phyloP scores from a whole-genome alignment of 805 yeast genomes.

The Barnettozyma botsteinii region DNA sequence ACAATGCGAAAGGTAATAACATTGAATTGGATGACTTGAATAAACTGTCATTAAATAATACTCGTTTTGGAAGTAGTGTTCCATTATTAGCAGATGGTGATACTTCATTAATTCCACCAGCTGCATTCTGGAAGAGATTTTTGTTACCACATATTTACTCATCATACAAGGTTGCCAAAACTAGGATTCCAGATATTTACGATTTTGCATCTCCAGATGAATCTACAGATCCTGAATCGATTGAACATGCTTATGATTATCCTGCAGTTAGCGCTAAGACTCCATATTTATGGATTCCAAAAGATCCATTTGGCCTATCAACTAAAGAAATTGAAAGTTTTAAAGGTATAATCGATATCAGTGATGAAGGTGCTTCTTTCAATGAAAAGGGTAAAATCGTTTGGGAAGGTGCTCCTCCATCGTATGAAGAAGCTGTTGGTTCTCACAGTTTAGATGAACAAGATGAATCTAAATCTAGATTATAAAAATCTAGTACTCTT shows the following conservation, averaged over 20 bases:
- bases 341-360: constrained; percentile 48
- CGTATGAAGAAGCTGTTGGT: constrained; percentile 18
- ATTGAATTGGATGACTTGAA: constrained; percentile 24
- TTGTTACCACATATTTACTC: constrained; percentile 51
- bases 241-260: constrained; percentile 61
- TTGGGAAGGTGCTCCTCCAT: constrained; percentile 51
- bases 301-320: constrained; percentile 82
- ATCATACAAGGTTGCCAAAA: constrained; percentile 42
- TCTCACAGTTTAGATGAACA: not conserved
- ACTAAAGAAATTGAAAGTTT: constrained; percentile 50
- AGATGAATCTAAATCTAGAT: not conserved
- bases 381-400: constrained; percentile 42
- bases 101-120: constrained; percentile 26
- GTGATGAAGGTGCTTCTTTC: constrained; percentile 64
- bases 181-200: constrained; percentile 54
- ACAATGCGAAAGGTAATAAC: constrained; percentile 13
- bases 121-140: constrained; percentile 42
- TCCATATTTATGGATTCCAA: constrained; percentile 90
- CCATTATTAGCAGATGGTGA: constrained; percentile 70
- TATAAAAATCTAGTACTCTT: no score
- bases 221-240: constrained; percentile 29
- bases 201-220: constrained; percentile 43
- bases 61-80: constrained; percentile 28
- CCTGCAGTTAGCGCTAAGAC: constrained; percentile 67
- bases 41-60: constrained; percentile 16